phyloP scores from a whole-genome alignment of 2,329 filamentous ascomycete species.

The Botrytis fabae region DNA sequence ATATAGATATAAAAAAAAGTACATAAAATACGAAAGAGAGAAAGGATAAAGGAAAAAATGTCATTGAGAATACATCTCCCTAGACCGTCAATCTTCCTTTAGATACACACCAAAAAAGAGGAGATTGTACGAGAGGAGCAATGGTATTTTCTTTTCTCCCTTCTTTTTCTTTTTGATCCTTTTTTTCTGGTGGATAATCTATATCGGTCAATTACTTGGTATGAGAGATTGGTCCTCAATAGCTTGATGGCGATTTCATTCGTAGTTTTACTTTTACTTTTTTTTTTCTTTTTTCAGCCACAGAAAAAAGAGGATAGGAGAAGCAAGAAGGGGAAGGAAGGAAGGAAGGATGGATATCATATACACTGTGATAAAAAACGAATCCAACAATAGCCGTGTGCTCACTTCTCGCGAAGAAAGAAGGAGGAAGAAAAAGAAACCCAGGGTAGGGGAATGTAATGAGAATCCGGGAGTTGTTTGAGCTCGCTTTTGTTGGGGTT shows the following conservation, averaged over 20 bases:
- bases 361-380: neutral
- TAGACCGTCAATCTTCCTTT: neutral
- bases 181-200: neutral
- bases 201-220: neutral
- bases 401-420: neutral
- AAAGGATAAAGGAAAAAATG: neutral
- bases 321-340: neutral
- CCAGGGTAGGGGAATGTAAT: neutral
- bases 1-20: neutral
- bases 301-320: neutral
- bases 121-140: neutral
- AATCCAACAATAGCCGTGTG: neutral
- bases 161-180: neutral
- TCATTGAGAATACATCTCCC: slow-evolving; percentile 5
- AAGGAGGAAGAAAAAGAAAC: neutral
- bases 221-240: neutral
- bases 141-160: neutral
- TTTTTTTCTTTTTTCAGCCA: fast-evolving
- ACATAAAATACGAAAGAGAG: neutral
- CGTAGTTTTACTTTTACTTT: neutral
- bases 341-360: neutral
- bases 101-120: too few species aligned
- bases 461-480: neutral
- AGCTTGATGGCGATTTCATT: neutral
- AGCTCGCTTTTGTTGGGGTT: neutral